Evolutionary conservation across 2,329 filamentous ascomycete species (phyloP).

Genomic region (Sporothrix phasma): DNA sequence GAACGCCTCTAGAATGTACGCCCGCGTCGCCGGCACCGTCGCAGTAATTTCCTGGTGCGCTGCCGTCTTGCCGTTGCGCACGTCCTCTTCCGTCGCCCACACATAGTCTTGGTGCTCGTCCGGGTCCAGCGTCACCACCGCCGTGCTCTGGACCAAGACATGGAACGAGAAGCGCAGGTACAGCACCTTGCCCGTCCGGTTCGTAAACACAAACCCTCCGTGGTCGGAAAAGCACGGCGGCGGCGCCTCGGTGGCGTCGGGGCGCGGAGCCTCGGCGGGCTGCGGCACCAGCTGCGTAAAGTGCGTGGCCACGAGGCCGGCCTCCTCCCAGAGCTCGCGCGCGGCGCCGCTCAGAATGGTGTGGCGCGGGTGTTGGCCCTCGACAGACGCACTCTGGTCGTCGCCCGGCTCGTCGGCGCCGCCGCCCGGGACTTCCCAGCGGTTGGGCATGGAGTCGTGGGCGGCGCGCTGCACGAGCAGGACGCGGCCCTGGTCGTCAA

Average conservation of each 20-base stretch:
- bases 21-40: background rate
- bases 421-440: slow-evolving; percentile 36
- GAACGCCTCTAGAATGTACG: slow-evolving; percentile 17
- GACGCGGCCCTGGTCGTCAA: slow-evolving; percentile 24
- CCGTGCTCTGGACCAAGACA: slow-evolving; percentile 19
- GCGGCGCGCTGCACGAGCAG: slow-evolving; percentile 32
- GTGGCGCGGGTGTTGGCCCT: background rate
- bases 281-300: slow-evolving; percentile 21
- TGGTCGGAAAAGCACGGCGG: background rate
- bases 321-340: slow-evolving; percentile 35
- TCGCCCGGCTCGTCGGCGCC: slow-evolving; percentile 27
- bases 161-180: slow-evolving; percentile 24
- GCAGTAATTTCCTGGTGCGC: slow-evolving; percentile 3
- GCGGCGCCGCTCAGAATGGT: slow-evolving; percentile 29
- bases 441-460: slow-evolving; percentile 30
- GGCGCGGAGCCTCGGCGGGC: background rate
- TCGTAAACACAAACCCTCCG: slow-evolving; percentile 21
- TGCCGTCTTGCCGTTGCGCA: slow-evolving; percentile 14
- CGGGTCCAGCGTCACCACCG: slow-evolving; percentile 22
- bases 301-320: slow-evolving; percentile 25
- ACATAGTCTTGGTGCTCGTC: slow-evolving; percentile 27
- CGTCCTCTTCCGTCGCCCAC: slow-evolving; percentile 29
- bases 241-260: background rate
- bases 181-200: slow-evolving; percentile 19
- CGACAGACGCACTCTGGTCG: background rate